Conservation (phyloP, 257 asterid genomes). For the Salvia splendens region DNA sequence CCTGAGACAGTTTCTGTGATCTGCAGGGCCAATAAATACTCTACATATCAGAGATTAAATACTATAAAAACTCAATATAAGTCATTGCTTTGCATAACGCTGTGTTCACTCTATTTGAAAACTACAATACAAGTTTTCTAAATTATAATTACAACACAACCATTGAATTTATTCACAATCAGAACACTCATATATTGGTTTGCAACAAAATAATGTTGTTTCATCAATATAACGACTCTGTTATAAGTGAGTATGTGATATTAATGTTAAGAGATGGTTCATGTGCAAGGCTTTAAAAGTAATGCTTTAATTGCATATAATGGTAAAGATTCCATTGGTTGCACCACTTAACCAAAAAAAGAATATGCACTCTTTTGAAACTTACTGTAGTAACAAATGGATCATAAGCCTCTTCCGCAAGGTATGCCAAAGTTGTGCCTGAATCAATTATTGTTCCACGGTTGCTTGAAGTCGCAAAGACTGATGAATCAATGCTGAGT, state of each 20-base stretch:
- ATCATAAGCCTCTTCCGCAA: conserved; percentile 87
- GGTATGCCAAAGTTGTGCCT: conserved; percentile 92
- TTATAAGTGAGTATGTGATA: background rate
- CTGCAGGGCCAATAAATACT: conserved; percentile 41
- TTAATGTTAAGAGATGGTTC: background rate
- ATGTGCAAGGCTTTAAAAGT: no score
- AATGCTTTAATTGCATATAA: background rate
- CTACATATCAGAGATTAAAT: background rate
- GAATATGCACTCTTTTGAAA: conserved; percentile 13
- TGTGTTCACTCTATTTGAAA: no score
- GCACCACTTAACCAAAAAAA: background rate
- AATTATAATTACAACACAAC: no score
- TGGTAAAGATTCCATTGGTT: background rate
- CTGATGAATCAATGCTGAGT: conserved; percentile 65
- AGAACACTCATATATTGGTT: no score
- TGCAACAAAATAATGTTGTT: no score
- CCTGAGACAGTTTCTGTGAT: conserved; percentile 61
- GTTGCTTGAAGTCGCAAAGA: conserved; percentile 74
- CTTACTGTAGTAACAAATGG: conserved; percentile 78
- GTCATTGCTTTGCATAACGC: background rate
- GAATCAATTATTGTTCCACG: conserved; percentile 93
- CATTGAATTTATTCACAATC: no score
- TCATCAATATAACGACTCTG: background rate
- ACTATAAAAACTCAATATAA: background rate
- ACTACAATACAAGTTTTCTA: no score